These are phyloP conservation scores for Exophiala sideris DNA, from an alignment of 2,329 filamentous ascomycete species.

Conservation along the genomic window DNA sequence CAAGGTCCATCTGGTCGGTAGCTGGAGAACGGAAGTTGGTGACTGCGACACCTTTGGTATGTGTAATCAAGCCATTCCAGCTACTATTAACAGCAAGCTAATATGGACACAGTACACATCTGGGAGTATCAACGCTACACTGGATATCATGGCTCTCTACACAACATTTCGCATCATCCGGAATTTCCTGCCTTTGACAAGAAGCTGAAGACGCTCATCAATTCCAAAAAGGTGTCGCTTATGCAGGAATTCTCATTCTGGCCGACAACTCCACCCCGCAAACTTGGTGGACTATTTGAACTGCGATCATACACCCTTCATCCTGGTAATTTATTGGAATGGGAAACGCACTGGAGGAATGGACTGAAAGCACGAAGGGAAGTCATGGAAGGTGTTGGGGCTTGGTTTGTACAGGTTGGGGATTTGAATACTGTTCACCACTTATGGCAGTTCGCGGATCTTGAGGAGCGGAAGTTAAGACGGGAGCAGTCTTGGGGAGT, in stretches of 20 bases:
- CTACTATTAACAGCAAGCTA: conserved; percentile 28
- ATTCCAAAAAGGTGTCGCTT: conserved; percentile 77
- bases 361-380: conserved; percentile 86
- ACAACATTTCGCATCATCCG: conserved; percentile 77
- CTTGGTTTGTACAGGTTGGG: conserved; percentile 98
- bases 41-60: conserved; percentile 95
- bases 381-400: conserved; percentile 97
- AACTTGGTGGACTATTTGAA: conserved; percentile 91
- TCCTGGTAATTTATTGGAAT: conserved; percentile 92
- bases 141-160: conserved; percentile 88
- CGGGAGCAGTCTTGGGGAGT: conserved; percentile 94
- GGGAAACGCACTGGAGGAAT: conserved; percentile 97
- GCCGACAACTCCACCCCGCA: conserved; percentile 87
- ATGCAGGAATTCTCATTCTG: conserved; percentile 99
- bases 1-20: conserved; percentile 92
- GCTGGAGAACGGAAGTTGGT: conserved; percentile 96
- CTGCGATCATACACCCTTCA: conserved; percentile 94
- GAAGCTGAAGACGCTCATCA: conserved; percentile 82
- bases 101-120: conserved; percentile 74
- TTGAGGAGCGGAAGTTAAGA: conserved; percentile 86
- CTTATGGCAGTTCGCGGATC: conserved; percentile 95
- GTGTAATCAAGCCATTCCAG: conserved; percentile 30
- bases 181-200: conserved; percentile 80
- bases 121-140: conserved; percentile 99
- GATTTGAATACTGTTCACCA: conserved; percentile 97